Conservation (phyloP, 2,329 filamentous ascomycete species). For the Colletotrichum cereale region DNA sequence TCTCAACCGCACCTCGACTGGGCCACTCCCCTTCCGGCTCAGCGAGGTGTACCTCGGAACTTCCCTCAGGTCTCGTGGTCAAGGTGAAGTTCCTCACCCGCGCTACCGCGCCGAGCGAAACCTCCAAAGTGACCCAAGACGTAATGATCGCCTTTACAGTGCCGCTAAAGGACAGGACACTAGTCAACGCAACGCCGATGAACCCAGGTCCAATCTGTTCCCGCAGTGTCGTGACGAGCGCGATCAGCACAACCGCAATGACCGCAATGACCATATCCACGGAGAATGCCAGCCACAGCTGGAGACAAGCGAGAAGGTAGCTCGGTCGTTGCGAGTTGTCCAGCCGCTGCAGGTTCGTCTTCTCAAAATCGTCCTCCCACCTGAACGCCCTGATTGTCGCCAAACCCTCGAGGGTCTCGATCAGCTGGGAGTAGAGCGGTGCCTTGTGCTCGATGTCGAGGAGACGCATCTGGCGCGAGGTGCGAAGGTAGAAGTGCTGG, state of each 20-base stretch:
- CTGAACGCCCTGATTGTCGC: constrained; percentile 62
- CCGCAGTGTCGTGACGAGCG: constrained; percentile 52
- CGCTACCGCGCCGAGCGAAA: constrained; percentile 35
- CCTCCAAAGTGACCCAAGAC: constrained; percentile 39
- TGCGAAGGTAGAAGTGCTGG: constrained; percentile 51
- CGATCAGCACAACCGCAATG: constrained; percentile 58
- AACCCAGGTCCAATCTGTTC: constrained; percentile 35
- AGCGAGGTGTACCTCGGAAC: neutral
- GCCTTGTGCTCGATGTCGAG: constrained; percentile 53
- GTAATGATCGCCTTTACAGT: constrained; percentile 29
- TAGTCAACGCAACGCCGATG: constrained; percentile 32
- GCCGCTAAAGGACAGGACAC: constrained; percentile 24
- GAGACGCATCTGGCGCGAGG: constrained; percentile 53
- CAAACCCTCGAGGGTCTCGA: constrained; percentile 61
- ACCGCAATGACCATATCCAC: constrained; percentile 60
- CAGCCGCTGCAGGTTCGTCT: constrained; percentile 56
- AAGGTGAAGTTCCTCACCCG: constrained; percentile 31
- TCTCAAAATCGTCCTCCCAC: constrained; percentile 57
- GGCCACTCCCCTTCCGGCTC: constrained; percentile 30
- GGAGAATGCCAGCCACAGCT: constrained; percentile 64
- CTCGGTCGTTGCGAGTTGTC: constrained; percentile 63
- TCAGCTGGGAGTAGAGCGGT: constrained; percentile 52
- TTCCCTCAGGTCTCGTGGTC: constrained; percentile 16
- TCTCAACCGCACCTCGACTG: neutral
- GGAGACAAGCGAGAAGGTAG: constrained; percentile 63